Base-by-base conservation (phyloP, 2,329 filamentous ascomycete genomes). In the Chrysoporthe deuterocubensis region DNA sequence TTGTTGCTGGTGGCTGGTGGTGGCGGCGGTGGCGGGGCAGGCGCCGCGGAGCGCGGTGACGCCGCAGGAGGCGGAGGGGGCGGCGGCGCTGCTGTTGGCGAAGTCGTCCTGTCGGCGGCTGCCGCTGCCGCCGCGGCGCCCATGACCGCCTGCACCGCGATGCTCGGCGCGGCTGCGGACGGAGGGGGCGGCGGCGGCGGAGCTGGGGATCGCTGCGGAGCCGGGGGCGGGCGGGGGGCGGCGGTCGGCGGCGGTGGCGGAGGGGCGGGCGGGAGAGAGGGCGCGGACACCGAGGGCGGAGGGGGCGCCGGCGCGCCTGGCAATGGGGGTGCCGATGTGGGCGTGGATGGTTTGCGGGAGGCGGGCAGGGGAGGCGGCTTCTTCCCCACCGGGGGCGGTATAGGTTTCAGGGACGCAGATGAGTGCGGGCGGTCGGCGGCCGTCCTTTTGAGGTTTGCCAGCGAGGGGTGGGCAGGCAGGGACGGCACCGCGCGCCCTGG, bases 341-440 rank as follows among this genome's bases (percentile, higher is more conserved):
- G 67, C 71, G 77, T 70, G 76, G 84, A 87, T 14, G 87, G 86
- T 74, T 90, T 89, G 71, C 88, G 82, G 66, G 84, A 87, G 68
- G 82, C 84, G 64, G 88, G 89, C 62, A 86, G 84, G 54, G 88
- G 87, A 37, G 89, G 88, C 46, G 87, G 87, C 75, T 94, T 94
- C 83, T 93, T 94, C 69, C 91, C 91, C 73, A 92, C 85, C 6
- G 90, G 91, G 14, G 92, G 92, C 42, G 93, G 93, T 46, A 93
- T 93, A 66, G 90, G 90, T 74, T 87, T 81, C 72, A 85, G 81
- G 46, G 89, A 89, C 34, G 83, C 81, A 26, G 88, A 84, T 18
- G 90, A 90, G 7, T 83, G 78, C 2, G 91, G 89, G 71, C 91
- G 82, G 54, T 81, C 81, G 62, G 79, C 80, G 57, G 82, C 83